These are phyloP conservation scores for Boletus eberwhitei DNA, from an alignment of 768 basidiomycete genomes.

Conservation along the genomic window DNA sequence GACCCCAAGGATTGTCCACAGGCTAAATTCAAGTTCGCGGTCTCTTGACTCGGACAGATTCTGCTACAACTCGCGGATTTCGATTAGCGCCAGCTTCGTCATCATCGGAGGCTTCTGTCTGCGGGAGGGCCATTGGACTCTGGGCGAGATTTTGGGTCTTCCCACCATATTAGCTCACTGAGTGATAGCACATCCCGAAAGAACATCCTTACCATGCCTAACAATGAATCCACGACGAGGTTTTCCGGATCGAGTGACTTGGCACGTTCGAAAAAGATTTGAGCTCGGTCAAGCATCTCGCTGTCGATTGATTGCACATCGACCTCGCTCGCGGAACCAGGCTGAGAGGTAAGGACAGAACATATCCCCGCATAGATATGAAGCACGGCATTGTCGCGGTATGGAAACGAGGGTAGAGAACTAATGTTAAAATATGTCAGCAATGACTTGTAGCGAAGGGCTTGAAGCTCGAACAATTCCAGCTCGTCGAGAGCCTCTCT, in stretches of 20 bases:
- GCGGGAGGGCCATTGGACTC: slow-evolving; percentile 1
- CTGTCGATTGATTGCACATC: slow-evolving; percentile 27
- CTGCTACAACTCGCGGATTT: neutral
- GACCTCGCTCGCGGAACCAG: slow-evolving; percentile 1
- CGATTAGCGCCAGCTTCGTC: slow-evolving; percentile 31
- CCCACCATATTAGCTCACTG: neutral
- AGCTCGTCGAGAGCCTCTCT: slow-evolving; percentile 79
- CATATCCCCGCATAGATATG: slow-evolving; percentile 83
- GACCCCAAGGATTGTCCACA: neutral
- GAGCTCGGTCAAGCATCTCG: slow-evolving; percentile 47
- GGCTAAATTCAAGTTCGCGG: slow-evolving; percentile 10
- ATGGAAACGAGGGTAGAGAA: slow-evolving; percentile 85
- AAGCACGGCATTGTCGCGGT: slow-evolving; percentile 73
- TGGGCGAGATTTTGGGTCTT: slow-evolving; percentile 28
- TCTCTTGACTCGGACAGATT: slow-evolving; percentile 10
- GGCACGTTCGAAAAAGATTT: slow-evolving; percentile 64
- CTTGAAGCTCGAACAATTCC: slow-evolving; percentile 58
- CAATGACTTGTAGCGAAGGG: neutral
- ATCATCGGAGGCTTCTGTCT: slow-evolving; percentile 35
- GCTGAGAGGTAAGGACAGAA: slow-evolving; percentile 59
- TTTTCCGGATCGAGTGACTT: slow-evolving; percentile 57
- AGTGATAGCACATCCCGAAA: neutral
- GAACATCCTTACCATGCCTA: slow-evolving; percentile 44
- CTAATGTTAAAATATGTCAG: slow-evolving; percentile 36
- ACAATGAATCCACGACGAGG: slow-evolving; percentile 48